Base-by-base conservation (phyloP, 108 stramenopile species). In the Cyclotella choctawhatcheeana region DNA sequence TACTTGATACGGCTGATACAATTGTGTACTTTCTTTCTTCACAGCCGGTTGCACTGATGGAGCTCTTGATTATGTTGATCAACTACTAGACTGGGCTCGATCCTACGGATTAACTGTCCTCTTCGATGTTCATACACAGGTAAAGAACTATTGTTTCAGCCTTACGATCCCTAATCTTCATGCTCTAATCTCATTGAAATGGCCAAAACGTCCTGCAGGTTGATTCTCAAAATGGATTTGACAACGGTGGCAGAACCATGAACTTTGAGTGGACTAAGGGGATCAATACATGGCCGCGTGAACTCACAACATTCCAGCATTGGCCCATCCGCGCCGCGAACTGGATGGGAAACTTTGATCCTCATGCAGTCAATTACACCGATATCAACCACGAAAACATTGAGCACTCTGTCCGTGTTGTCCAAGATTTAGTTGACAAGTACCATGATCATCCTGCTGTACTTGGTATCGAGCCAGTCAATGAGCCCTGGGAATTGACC, bases 401-500 rank as follows among this genome's bases (percentile, higher is more conserved):
- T 56, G 64, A 79, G 54, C 91, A 95, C 77, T 81, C 92, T 3
- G 62, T 97, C 25, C 68, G 77, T 34, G 95, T 90, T 27, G 87
- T 97, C 64, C 61, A 87, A 20, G 67, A 26, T 8, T 82, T 97
- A 69, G 95, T 93, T 2, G 80, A 93, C 53, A 64, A 68, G 43
- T 97, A 95, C 67, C 44, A 58, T 32, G 84, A 83, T 44, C 88
- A 95, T 69, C 92, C 94, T 7, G 92, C 90, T 7, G 94, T 97
- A 2, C 77, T 94, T 48, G 96, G 95, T 17, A 22, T 97, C 32
- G 92, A 97, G 66, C 97, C 97, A 13, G 92, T 97, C 31, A 97
- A 97, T 69, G 97, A 97, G 70, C 97, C 97, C 8, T 96, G 94
- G 94, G 89, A 97, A 76, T 85, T 86, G 64, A 96, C 94, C 34